Evolutionary conservation across 768 basidiomycete species (phyloP).

Genomic region (Auriscalpium vulgare): DNA sequence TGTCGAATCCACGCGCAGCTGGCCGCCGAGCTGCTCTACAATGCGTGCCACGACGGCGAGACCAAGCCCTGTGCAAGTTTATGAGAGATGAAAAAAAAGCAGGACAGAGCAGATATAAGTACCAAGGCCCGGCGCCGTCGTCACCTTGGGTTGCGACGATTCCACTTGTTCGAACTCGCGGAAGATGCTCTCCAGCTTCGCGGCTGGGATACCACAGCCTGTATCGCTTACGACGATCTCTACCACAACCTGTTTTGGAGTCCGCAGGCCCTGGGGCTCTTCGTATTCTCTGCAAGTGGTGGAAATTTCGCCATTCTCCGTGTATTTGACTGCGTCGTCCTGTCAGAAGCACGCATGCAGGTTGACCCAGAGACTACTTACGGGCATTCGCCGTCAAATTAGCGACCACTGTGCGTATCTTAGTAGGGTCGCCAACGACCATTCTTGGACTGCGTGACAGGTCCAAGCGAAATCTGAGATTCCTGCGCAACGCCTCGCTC

Average conservation of each 20-base stretch:
- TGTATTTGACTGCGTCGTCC: conserved; percentile 56
- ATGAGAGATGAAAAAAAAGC: neutral
- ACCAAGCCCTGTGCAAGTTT: conserved; percentile 44
- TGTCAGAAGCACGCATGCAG: neutral
- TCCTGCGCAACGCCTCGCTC: conserved; percentile 56
- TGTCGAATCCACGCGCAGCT: conserved; percentile 69
- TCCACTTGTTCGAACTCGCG: conserved; percentile 76
- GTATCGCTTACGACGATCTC: conserved; percentile 69
- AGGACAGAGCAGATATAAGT: conserved; percentile 6
- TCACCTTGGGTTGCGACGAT: conserved; percentile 31
- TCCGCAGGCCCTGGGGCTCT: conserved; percentile 44
- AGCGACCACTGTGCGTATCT: conserved; percentile 69
- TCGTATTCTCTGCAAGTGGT: conserved; percentile 46
- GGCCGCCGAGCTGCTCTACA: conserved; percentile 71
- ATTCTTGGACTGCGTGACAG: conserved; percentile 43
- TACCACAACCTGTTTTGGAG: conserved; percentile 41
- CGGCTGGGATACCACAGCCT: conserved; percentile 58
- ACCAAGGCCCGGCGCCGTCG: conserved; percentile 40
- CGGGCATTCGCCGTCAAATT: conserved; percentile 73
- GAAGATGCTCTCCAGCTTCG: conserved; percentile 69
- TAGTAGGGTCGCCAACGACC: conserved; percentile 65
- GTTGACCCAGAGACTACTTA: conserved; percentile 24
- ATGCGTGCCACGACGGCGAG: conserved; percentile 77
- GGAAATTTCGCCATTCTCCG: conserved; percentile 48
- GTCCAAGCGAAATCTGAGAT: conserved; percentile 51